A percentile compares a stretch with the other conserved stretches of the same genome.
phyloP scores from a whole-genome alignment of 352 stramenopile genomes.

The Phytophthora brassicae region DNA sequence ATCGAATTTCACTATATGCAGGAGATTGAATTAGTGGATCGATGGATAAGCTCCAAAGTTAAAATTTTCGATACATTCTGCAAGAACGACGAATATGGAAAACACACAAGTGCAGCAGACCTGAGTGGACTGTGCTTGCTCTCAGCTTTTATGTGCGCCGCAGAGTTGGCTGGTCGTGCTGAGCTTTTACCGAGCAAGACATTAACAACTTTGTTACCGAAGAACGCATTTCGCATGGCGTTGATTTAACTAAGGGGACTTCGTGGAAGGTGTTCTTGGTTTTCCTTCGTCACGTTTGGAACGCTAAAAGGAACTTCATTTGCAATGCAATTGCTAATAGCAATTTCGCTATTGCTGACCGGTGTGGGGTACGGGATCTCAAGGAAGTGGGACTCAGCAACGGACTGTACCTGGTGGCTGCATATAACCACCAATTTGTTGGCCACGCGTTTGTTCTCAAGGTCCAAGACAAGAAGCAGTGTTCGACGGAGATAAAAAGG shows the following conservation, averaged over 20 bases:
- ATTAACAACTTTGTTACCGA: not conserved
- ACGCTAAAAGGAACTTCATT: not conserved
- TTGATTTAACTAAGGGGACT: not conserved
- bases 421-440: not conserved
- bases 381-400: not conserved
- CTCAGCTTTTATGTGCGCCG: no score
- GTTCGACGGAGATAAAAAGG: slow-evolving; percentile 3
- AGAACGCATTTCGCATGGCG: not conserved
- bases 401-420: not conserved
- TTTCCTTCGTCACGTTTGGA: not conserved
- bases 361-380: slow-evolving; percentile 4
- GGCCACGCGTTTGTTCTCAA: not conserved
- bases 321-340: not conserved
- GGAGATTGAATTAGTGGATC: no score
- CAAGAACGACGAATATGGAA: no score
- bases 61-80: no score
- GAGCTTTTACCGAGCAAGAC: not conserved
- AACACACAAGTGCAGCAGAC: no score
- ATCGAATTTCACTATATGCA: no score
- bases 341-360: slow-evolving; percentile 1
- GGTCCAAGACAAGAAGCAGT: slow-evolving; percentile 4
- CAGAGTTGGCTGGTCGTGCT: not conserved
- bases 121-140: no score
- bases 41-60: no score
- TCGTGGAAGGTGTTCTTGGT: not conserved